Evolutionary conservation across 805 yeast genomes (phyloP), one percentile per base, ranked within the genome.

Genomic region (Saccharomycopsis babjevae): DNA sequence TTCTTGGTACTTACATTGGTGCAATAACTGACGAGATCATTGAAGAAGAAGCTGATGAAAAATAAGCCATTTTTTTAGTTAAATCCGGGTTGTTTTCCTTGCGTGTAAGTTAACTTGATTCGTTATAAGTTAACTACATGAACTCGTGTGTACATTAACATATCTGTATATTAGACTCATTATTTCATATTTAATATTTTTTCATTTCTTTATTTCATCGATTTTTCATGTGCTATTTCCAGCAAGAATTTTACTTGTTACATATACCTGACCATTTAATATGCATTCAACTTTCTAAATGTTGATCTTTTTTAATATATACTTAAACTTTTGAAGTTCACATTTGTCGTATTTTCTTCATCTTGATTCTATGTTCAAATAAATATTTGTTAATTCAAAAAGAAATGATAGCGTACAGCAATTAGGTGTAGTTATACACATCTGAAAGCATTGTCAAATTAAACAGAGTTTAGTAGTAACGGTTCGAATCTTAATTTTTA

Each of bases 1-100:
- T 61, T n/a, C 18, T 64, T 16, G 63, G 64, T n/a, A 25, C 62
- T 30, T 39, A 60, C 34, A 59, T 64, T 42, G 30, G 56, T 20
- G 64, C 58, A 20, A 38, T 59, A 15, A 39, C 62, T 46, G 63
- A 59, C 25, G 64, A 61, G 16, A 54, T 57, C 3, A 58, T 62
- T 43, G 66, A 61, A 28, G 66, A 61, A 28, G 57, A 63, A 52
- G 50, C 52, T 34, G 32, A 57, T 30, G 57, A 18, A 57, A 52
- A 32, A 25, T 50, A 46, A 28, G 22, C 36, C n/a, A 20, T 16
- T 5, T 30, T 28, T n/a, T 18, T 18, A 18, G 22, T 20, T 38
- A 34, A 8, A 18, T n/a, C 13, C 50, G 28, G 6, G 18, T 50
- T 20, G 11, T 18, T 10, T 22, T 43, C 18, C 18, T 43, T 25